Base-by-base conservation (phyloP, 768 basidiomycete species). In the Exidia glandulosa region DNA sequence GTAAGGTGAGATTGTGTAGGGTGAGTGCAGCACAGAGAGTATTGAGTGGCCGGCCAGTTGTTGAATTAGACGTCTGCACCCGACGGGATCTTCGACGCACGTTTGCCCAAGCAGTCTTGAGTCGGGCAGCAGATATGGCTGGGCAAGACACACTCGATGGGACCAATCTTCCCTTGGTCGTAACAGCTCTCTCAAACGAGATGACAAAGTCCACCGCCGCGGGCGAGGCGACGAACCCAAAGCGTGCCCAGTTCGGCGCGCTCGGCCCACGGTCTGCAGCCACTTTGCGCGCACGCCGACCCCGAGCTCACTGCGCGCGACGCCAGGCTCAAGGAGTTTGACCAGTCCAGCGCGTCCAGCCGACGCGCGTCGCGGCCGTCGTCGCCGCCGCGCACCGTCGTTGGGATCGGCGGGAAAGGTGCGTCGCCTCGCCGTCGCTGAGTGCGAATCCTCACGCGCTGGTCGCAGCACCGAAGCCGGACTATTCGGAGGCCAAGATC, bases 401-500 rank as follows among this genome's bases (percentile, higher is more conserved):
- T 88, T 61, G 91, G 91, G 14, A 94, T 94, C 61, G 91, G 91
- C 34, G 85, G 83, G 64, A 94, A 92, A 79, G 91, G 91, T 90
- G 64, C 56, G 71, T 66, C 9, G 57, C 16, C 4, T 33, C 45
- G 27, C 19, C 57, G 14, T 59, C 33, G 54, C 23, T 60, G 30
- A 59, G 32, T 33, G 25, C 45, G 62, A 37, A 59, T 41, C 33
- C 27, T 36, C 59, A 57, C 45, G 58, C 57, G 32, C 45, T 14
- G 13, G 54, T 37, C 52, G 50, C 64, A 94, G 91, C 95, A 54
- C 88, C 90, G 58, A 97, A 95, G 72, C 96, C 96, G 4, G 96
- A 99, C 68, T 98, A 98, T 67, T 96, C 94, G 2, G 94, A 97
- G 69, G 91, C 92, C 36, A 99, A 98, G 81, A 96, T 99, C 64